A percentile compares a stretch with the other conserved stretches of the same genome.
Evolutionary conservation across 164 flowering plant genomes (phyloP).

Genomic region (Pachysandra terminalis): DNA sequence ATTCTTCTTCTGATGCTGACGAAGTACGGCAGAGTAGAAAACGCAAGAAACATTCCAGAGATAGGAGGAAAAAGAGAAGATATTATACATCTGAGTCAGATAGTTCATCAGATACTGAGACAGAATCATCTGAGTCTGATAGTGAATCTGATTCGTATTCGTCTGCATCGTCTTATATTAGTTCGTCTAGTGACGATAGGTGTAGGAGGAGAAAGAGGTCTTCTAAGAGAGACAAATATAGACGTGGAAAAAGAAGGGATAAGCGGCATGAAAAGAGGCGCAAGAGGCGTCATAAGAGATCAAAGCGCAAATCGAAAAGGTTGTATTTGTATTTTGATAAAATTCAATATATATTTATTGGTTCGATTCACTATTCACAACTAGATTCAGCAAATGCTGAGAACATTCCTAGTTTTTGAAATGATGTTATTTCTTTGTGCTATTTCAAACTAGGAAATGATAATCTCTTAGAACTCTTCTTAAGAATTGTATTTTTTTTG

Average conservation of each 20-base stretch:
- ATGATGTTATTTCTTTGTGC: too few species aligned
- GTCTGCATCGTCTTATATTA: constrained; percentile 60
- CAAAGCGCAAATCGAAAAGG: constrained; percentile 82
- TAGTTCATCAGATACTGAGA: constrained; percentile 72
- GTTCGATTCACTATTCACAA: neutral
- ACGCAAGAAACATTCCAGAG: constrained; percentile 76
- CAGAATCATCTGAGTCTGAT: constrained; percentile 59
- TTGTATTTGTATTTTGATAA: constrained; percentile 9
- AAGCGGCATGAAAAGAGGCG: constrained; percentile 68
- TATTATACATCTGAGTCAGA: constrained; percentile 81
- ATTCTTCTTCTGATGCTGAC: constrained; percentile 42
- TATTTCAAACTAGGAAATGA: too few species aligned
- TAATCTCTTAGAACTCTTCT: too few species aligned
- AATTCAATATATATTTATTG: neutral
- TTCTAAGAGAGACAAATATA: constrained; percentile 62
- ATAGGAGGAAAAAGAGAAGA: constrained; percentile 57
- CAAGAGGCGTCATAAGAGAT: constrained; percentile 62
- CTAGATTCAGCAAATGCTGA: too few species aligned
- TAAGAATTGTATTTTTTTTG: too few species aligned
- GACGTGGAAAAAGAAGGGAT: constrained; percentile 64
- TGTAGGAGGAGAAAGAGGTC: constrained; percentile 74
- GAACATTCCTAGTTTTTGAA: too few species aligned
- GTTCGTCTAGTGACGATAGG: constrained; percentile 90
- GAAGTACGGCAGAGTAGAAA: constrained; percentile 55
- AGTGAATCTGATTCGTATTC: constrained; percentile 55